These are phyloP conservation scores for Ustilago bromivora DNA, from an alignment of 1,284 basidiomycete genomes.

Conservation along the genomic window DNA sequence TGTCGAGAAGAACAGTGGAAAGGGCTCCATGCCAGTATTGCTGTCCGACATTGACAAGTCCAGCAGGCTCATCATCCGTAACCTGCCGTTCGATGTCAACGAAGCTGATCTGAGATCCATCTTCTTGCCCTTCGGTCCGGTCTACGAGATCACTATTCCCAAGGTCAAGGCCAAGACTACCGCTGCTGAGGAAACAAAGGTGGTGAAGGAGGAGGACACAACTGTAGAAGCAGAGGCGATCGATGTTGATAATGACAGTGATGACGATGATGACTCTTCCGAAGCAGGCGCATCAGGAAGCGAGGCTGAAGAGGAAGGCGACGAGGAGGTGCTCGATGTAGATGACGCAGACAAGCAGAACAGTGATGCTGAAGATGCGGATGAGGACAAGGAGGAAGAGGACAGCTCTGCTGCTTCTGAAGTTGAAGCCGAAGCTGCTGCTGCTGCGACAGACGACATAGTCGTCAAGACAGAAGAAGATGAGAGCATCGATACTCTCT, in stretches of 20 bases:
- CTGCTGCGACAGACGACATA: slow-evolving; percentile 78
- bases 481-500: slow-evolving; percentile 1
- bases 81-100: slow-evolving; percentile 78
- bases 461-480: slow-evolving; percentile 50
- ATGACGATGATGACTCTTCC: slow-evolving; percentile 15
- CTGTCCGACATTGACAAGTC: slow-evolving; percentile 48
- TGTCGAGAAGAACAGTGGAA: slow-evolving; percentile 55
- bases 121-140: slow-evolving; percentile 89
- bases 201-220: slow-evolving; percentile 38
- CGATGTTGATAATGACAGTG: slow-evolving; percentile 19
- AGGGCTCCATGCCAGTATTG: slow-evolving; percentile 46
- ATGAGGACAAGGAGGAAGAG: slow-evolving; percentile 68
- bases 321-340: slow-evolving; percentile 70
- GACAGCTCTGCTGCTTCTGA: slow-evolving; percentile 7
- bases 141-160: slow-evolving; percentile 87
- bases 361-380: neutral
- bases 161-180: slow-evolving; percentile 39
- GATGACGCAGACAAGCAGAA: slow-evolving; percentile 70
- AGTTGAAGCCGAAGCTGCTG: slow-evolving; percentile 60
- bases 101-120: slow-evolving; percentile 87
- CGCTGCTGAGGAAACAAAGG: slow-evolving; percentile 53
- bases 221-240: slow-evolving; percentile 26
- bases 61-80: slow-evolving; percentile 89
- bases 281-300: slow-evolving; percentile 8
- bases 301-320: slow-evolving; percentile 70